Conservation (phyloP, 768 basidiomycete species). For the Rhizopogon vesiculosus region DNA sequence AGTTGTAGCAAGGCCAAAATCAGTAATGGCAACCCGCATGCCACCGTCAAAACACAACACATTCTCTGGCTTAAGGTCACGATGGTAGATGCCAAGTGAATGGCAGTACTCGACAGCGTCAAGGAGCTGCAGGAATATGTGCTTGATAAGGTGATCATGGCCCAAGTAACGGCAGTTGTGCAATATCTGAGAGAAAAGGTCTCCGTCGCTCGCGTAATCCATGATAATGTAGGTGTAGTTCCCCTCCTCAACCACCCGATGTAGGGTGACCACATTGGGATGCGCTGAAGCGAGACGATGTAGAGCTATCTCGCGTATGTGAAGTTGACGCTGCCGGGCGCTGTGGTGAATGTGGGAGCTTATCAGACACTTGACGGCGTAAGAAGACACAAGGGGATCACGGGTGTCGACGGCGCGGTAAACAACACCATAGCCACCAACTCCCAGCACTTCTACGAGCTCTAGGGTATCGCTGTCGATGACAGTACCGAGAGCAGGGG, state of each 20-base stretch:
- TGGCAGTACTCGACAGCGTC: slow-evolving; percentile 95
- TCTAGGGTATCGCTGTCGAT: slow-evolving; percentile 83
- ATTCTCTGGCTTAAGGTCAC: slow-evolving; percentile 97
- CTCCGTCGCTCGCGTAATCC: slow-evolving; percentile 88
- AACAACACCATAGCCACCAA: slow-evolving; percentile 94
- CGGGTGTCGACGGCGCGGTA: slow-evolving; percentile 75
- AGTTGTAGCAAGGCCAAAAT: slow-evolving; percentile 92
- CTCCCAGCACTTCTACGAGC: slow-evolving; percentile 83
- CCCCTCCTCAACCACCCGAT: slow-evolving; percentile 82
- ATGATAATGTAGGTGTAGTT: slow-evolving; percentile 86
- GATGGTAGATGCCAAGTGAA: slow-evolving; percentile 87
- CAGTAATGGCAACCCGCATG: slow-evolving; percentile 77
- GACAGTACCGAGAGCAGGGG: slow-evolving; percentile 60
- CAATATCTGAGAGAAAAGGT: slow-evolving; percentile 89
- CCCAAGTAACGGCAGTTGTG: slow-evolving; percentile 75
- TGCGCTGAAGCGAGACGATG: slow-evolving; percentile 74
- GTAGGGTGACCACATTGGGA: slow-evolving; percentile 81
- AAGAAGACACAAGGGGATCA: slow-evolving; percentile 49
- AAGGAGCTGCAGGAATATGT: slow-evolving; percentile 89
- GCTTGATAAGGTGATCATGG: slow-evolving; percentile 77
- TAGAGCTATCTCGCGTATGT: slow-evolving; percentile 84
- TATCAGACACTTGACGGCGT: slow-evolving; percentile 89
- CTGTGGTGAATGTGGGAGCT: slow-evolving; percentile 40
- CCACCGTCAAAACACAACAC: slow-evolving; percentile 83
- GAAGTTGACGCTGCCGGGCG: slow-evolving; percentile 64